Conservation (phyloP, 192 early-diverging fungal genomes). For the Entomortierella lignicola region DNA sequence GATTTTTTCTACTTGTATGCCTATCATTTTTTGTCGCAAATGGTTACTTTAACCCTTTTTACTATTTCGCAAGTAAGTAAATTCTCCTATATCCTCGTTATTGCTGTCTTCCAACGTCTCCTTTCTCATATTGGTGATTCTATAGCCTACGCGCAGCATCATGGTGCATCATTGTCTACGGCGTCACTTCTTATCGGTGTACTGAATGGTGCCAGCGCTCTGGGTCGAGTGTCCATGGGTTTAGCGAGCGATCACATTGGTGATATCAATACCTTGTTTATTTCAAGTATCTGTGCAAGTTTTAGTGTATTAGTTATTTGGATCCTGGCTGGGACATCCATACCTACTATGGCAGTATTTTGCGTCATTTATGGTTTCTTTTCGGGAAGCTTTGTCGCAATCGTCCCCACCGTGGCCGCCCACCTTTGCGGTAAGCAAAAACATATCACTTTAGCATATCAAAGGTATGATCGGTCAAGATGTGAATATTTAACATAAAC, state of each 20-base stretch:
- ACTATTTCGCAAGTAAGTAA: slow-evolving; percentile 57
- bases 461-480: too few relatives aligned
- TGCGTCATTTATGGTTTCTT: slow-evolving; percentile 66
- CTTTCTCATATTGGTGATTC: background rate
- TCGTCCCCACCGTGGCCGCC: slow-evolving; percentile 65
- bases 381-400: slow-evolving; percentile 65
- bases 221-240: slow-evolving; percentile 67
- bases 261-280: slow-evolving; percentile 67
- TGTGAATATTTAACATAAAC: background rate
- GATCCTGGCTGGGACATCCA: slow-evolving; percentile 60
- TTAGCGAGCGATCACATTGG: slow-evolving; percentile 62
- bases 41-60: slow-evolving; percentile 71
- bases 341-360: slow-evolving; percentile 52
- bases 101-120: slow-evolving; percentile 20
- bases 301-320: slow-evolving; percentile 62
- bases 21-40: slow-evolving; percentile 57
- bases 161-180: slow-evolving; percentile 14
- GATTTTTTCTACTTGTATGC: slow-evolving; percentile 55
- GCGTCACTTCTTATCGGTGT: slow-evolving; percentile 64
- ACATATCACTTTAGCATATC: too few relatives aligned
- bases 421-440: slow-evolving; percentile 54
- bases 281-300: slow-evolving; percentile 56
- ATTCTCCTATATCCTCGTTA: background rate
- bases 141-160: slow-evolving; percentile 30
- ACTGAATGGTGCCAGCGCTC: slow-evolving; percentile 65